These are phyloP conservation scores for Metschnikowia matae DNA, from an alignment of 805 yeast species.

Conservation along the genomic window DNA sequence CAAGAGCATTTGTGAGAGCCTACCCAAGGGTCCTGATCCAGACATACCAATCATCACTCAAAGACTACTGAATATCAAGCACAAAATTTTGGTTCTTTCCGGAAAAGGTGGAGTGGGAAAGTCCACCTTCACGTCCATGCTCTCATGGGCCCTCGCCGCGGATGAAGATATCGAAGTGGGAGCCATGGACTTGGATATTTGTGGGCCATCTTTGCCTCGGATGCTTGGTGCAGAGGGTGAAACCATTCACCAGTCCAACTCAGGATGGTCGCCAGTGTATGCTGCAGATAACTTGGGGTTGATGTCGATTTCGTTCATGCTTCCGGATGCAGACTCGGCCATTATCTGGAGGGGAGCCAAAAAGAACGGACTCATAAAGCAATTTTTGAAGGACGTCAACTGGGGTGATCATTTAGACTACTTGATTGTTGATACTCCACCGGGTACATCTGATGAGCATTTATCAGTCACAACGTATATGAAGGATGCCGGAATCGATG, in stretches of 20 bases:
- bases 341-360: constrained; percentile 98
- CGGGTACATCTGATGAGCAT: constrained; percentile 98
- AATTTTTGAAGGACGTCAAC: constrained; percentile 88
- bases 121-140: constrained; percentile 91
- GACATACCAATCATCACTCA: constrained; percentile 75
- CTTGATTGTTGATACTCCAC: constrained; percentile 92
- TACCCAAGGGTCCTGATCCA: constrained; percentile 94
- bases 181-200: constrained; percentile 94
- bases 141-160: constrained; percentile 94
- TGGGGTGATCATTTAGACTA: constrained; percentile 87
- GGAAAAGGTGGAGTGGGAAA: constrained; percentile 98
- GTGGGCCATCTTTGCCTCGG: constrained; percentile 94
- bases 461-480: constrained; percentile 81
- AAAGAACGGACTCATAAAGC: constrained; percentile 88
- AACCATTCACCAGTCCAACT: constrained; percentile 77
- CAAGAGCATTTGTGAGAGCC: constrained; percentile 80
- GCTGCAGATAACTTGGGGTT: constrained; percentile 92
- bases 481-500: constrained; percentile 89
- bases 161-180: constrained; percentile 80
- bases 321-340: constrained; percentile 90
- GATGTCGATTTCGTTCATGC: constrained; percentile 93
- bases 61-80: constrained; percentile 61
- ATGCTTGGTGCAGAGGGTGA: constrained; percentile 93
- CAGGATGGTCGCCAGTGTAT: constrained; percentile 97
- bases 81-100: constrained; percentile 73